These are phyloP conservation scores for Apiospora rasikravindrae DNA, from an alignment of 2,329 filamentous ascomycete genomes.

Conservation along the genomic window DNA sequence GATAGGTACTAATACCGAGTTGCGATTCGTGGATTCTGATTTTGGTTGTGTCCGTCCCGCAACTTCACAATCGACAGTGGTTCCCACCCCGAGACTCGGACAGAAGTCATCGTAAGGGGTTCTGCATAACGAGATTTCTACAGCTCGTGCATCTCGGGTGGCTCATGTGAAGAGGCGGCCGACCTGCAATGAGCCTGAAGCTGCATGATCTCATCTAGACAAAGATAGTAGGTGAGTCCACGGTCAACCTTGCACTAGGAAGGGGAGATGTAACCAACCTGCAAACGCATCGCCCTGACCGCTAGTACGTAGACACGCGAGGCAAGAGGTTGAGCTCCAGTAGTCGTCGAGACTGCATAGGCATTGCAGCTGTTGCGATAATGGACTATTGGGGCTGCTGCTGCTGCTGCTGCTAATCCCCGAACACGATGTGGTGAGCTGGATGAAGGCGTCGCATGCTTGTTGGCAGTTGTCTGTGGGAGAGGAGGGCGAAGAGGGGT, in stretches of 20 bases:
- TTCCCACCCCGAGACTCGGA: neutral
- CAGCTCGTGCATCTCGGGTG: neutral
- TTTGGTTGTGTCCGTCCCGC: neutral
- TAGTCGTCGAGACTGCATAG: neutral
- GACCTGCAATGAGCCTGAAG: constrained; percentile 1
- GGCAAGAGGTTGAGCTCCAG: neutral
- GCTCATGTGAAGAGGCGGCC: neutral
- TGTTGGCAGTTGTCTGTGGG: neutral
- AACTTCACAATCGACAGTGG: neutral
- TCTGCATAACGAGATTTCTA: neutral
- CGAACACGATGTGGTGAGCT: neutral
- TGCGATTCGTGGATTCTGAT: neutral
- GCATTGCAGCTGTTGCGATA: neutral
- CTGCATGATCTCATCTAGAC: neutral
- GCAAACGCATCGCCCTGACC: neutral
- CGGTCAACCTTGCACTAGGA: too few relatives aligned
- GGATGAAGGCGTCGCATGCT: neutral
- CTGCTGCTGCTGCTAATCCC: neutral
- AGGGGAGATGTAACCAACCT: neutral
- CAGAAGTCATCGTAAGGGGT: neutral
- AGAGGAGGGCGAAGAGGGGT: neutral
- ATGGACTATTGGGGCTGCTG: neutral
- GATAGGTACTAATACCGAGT: neutral
- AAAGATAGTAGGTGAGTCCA: neutral
- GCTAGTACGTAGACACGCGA: neutral